phyloP scores from a whole-genome alignment of 1,284 basidiomycete genomes.

The Ustilago xerochloae region DNA sequence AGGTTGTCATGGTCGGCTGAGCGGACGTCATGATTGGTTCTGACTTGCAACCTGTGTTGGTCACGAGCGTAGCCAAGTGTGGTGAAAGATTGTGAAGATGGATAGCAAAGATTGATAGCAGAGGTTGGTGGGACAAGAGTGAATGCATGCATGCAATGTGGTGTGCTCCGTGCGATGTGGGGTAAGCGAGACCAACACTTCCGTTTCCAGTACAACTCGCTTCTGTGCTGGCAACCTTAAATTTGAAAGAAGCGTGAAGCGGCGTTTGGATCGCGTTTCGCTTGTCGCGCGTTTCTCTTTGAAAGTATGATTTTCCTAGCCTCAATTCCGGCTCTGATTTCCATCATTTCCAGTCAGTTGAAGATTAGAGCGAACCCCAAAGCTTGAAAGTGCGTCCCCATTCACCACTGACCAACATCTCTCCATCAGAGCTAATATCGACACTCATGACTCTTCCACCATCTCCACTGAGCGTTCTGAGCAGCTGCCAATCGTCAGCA shows the following conservation, averaged over 20 bases:
- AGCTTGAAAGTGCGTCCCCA: slow-evolving; percentile 60
- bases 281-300: no score
- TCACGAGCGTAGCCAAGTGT: neutral
- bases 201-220: no score
- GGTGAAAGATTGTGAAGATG: neutral
- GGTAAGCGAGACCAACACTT: slow-evolving; percentile 18
- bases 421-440: slow-evolving; percentile 74
- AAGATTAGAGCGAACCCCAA: slow-evolving; percentile 43
- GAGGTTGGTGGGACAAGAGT: neutral
- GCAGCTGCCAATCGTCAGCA: slow-evolving; percentile 95
- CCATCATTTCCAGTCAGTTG: neutral
- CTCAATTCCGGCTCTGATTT: neutral
- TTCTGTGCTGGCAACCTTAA: slow-evolving; percentile 14
- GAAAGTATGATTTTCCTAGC: neutral
- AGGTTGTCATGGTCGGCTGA: slow-evolving; percentile 3
- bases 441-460: slow-evolving; percentile 98
- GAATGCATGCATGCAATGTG: slow-evolving; percentile 3
- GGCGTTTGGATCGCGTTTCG: neutral
- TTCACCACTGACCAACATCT: slow-evolving; percentile 56
- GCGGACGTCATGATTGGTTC: neutral
- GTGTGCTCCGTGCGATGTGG: slow-evolving; percentile 15
- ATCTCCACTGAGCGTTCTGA: slow-evolving; percentile 88
- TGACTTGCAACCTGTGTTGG: neutral
- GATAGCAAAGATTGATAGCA: neutral
- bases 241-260: neutral